Base-by-base conservation (phyloP, 2,329 filamentous ascomycete genomes). In the Daldinia sp. region DNA sequence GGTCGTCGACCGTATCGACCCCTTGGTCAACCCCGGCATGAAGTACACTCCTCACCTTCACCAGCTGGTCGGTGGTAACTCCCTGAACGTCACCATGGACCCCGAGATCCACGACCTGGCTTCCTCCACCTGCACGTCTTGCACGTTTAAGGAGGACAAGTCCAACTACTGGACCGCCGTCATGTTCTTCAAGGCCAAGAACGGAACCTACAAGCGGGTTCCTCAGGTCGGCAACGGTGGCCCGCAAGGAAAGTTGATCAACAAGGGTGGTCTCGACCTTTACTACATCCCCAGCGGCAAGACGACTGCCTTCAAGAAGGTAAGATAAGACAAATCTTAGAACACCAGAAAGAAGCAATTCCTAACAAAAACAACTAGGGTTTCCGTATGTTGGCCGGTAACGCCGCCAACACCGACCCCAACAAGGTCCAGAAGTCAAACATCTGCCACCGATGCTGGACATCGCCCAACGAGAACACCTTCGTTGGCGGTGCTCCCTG, bases 401-500 rank as follows among this genome's bases (percentile, higher is more conserved):
- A 78, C 63, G 78, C 78, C 7, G 75, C 77, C 72, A 78, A 81
- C 72, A 78, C 75, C 19, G 75, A 80, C 66, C 68, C 77, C 61
- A 69, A 23, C 71, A 75, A 77, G 68, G 79, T 80, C 57, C 67
- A 71, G 64, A 72, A 68, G 66, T 71, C 72, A 58, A 79, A 78
- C 72, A 81, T 81, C 74, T 81, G 79, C 77, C 79, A 81, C 69
- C 76, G 79, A 56, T 81, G 79, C 75, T 81, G 79, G 79, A 81
- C 77, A 8, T 79, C 79, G 11, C 69, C 79, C 27, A 80, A 74
- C 67, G 81, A 83, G 68, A 77, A 73, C 74, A 76, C 73, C 29
- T 83, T 83, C 65, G 76, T 81, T 4, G 82, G 82, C 32, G 80
- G 79, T 37, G 80, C 81, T 17, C 82, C 82, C 29, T 84, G 82